A percentile compares a stretch with the other conserved stretches of the same genome.
Evolutionary conservation across 2,329 filamentous ascomycete species (phyloP).

Genomic region (Botrytis aclada): DNA sequence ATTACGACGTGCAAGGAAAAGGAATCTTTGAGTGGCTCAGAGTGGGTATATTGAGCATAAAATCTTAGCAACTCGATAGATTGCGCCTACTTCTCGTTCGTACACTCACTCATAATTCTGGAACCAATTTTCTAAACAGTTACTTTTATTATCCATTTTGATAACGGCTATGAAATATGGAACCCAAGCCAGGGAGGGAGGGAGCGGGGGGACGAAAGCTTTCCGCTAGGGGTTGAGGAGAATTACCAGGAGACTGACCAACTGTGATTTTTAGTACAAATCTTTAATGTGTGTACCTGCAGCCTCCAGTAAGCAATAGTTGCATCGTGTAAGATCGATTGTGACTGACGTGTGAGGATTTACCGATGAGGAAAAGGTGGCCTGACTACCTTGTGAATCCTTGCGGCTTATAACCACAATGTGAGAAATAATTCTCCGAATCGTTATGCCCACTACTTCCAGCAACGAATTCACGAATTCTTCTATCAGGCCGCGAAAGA

Average conservation of each 20-base stretch:
- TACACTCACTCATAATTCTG: neutral
- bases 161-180: neutral
- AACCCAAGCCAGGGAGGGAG: neutral
- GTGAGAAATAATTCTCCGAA: neutral
- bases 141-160: neutral
- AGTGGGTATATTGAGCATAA: neutral
- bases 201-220: neutral
- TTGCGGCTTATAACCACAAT: neutral
- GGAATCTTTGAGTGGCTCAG: neutral
- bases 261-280: neutral
- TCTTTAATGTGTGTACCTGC: neutral
- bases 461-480: neutral
- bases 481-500: neutral
- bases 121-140: neutral
- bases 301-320: neutral
- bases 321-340: neutral
- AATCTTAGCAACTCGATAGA: neutral
- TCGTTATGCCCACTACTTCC: neutral
- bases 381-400: neutral
- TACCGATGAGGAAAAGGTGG: neutral
- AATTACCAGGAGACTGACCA: neutral
- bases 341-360: neutral
- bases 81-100: too few relatives aligned
- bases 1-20: neutral
- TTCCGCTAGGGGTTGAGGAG: neutral